phyloP scores from a whole-genome alignment of 2,329 filamentous ascomycete species.

The Beauveria sp. region DNA sequence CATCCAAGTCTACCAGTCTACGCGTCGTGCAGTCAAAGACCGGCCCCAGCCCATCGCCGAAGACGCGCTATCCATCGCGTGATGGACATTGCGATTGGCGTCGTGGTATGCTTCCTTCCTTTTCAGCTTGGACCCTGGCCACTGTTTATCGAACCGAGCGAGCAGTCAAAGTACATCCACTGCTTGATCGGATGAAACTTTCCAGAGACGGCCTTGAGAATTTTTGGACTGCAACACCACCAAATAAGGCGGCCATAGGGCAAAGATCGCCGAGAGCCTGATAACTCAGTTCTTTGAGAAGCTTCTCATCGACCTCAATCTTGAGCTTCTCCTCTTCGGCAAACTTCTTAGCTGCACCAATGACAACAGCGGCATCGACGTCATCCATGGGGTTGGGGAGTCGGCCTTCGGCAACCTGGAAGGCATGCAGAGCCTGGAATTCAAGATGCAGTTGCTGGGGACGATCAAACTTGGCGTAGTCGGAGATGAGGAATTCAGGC shows the following conservation, averaged over 20 bases:
- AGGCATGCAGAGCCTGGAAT: slow-evolving; percentile 85
- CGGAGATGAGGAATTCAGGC: slow-evolving; percentile 83
- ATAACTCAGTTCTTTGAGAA: slow-evolving; percentile 88
- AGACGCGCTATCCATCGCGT: not conserved
- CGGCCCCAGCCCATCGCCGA: not conserved
- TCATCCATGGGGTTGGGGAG: slow-evolving; percentile 80
- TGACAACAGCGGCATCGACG: slow-evolving; percentile 69
- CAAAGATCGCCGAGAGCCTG: slow-evolving; percentile 87
- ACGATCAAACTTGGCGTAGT: slow-evolving; percentile 96
- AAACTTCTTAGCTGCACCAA: slow-evolving; percentile 68
- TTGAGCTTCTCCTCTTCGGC: slow-evolving; percentile 59
- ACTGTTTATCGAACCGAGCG: not conserved
- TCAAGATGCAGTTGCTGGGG: slow-evolving; percentile 87
- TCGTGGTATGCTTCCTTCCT: not conserved
- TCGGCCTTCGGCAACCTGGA: slow-evolving; percentile 65
- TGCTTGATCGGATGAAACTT: slow-evolving; percentile 96
- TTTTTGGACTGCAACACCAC: slow-evolving; percentile 90
- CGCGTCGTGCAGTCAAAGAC: not conserved
- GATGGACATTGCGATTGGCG: slow-evolving; percentile 2
- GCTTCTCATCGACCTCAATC: slow-evolving; percentile 80
- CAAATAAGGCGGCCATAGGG: slow-evolving; percentile 91
- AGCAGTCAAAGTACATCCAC: slow-evolving; percentile 82
- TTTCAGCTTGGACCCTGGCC: not conserved
- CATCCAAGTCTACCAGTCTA: not conserved
- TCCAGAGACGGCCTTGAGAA: slow-evolving; percentile 92